phyloP scores from a whole-genome alignment of 371 early-diverging fungal species.

The Rhizomucor pusillus region DNA sequence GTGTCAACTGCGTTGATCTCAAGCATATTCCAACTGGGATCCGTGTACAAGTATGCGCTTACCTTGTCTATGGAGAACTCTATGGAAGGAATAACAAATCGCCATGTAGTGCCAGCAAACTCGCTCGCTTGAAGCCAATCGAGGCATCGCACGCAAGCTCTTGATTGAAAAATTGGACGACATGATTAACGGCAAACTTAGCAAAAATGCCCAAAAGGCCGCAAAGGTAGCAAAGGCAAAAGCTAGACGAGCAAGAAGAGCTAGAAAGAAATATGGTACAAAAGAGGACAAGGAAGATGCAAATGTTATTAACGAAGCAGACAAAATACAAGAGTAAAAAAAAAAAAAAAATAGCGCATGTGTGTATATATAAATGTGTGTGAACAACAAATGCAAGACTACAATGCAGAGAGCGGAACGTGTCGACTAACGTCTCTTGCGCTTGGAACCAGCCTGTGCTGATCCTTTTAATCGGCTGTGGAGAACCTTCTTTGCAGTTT shows the following conservation, averaged over 20 bases:
- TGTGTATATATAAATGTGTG: neutral
- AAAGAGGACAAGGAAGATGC: slow-evolving; percentile 3
- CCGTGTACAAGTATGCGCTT: slow-evolving; percentile 54
- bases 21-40: slow-evolving; percentile 84
- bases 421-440: slow-evolving; percentile 32
- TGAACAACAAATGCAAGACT: neutral
- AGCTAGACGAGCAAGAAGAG: slow-evolving; percentile 55
- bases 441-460: slow-evolving; percentile 27
- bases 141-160: slow-evolving; percentile 73
- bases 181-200: slow-evolving; percentile 59
- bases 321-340: neutral
- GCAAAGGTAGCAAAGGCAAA: slow-evolving; percentile 60
- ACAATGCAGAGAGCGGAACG: slow-evolving; percentile 3
- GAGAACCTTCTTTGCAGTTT: slow-evolving; percentile 43
- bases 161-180: slow-evolving; percentile 70
- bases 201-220: slow-evolving; percentile 65
- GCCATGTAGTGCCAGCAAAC: slow-evolving; percentile 70
- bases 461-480: slow-evolving; percentile 44
- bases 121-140: slow-evolving; percentile 72
- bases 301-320: neutral
- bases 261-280: slow-evolving; percentile 40
- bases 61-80: neutral
- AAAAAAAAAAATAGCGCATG: neutral
- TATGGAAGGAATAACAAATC: no score
- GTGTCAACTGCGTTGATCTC: slow-evolving; percentile 80